These are phyloP conservation scores for Fusarium neocosmosporiellum DNA, from an alignment of 2,329 filamentous ascomycete species.

Conservation along the genomic window DNA sequence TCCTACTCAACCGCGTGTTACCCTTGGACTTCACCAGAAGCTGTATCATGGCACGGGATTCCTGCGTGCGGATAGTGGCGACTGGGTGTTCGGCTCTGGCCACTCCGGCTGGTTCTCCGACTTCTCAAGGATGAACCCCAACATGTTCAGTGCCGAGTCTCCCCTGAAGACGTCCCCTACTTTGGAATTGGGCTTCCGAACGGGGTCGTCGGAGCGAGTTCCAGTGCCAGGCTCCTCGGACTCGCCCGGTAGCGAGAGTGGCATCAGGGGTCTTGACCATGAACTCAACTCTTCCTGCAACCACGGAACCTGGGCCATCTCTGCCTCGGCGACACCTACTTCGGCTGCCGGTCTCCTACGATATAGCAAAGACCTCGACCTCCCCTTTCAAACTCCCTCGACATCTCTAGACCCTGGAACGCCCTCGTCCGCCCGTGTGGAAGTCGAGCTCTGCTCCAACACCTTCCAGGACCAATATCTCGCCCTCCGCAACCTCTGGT, in stretches of 20 bases:
- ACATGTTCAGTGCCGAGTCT: slow-evolving; percentile 45
- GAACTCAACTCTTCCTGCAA: slow-evolving; percentile 40
- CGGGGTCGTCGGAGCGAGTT: slow-evolving; percentile 28
- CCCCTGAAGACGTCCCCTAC: slow-evolving; percentile 49
- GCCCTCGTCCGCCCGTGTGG: slow-evolving; percentile 49
- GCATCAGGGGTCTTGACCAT: slow-evolving; percentile 53
- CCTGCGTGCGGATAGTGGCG: slow-evolving; percentile 55
- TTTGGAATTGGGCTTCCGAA: slow-evolving; percentile 56
- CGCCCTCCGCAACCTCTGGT: slow-evolving; percentile 57
- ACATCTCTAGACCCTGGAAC: slow-evolving; percentile 19
- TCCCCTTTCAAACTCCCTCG: slow-evolving; percentile 39
- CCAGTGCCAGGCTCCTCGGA: slow-evolving; percentile 22
- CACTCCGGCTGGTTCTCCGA: slow-evolving; percentile 48
- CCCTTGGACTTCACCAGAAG: slow-evolving; percentile 49
- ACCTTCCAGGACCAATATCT: slow-evolving; percentile 52
- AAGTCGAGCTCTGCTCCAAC: slow-evolving; percentile 56
- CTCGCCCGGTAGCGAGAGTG: slow-evolving; percentile 42
- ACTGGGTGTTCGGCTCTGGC: slow-evolving; percentile 48
- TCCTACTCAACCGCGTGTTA: slow-evolving; percentile 42
- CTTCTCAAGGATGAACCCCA: slow-evolving; percentile 47
- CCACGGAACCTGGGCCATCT: slow-evolving; percentile 55
- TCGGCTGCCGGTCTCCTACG: slow-evolving; percentile 50
- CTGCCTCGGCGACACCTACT: slow-evolving; percentile 46
- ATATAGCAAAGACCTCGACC: slow-evolving; percentile 46
- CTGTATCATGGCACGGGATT: slow-evolving; percentile 51